Base-by-base conservation (phyloP, 305 asterid genomes). In the Solanum aculeatissimum region DNA sequence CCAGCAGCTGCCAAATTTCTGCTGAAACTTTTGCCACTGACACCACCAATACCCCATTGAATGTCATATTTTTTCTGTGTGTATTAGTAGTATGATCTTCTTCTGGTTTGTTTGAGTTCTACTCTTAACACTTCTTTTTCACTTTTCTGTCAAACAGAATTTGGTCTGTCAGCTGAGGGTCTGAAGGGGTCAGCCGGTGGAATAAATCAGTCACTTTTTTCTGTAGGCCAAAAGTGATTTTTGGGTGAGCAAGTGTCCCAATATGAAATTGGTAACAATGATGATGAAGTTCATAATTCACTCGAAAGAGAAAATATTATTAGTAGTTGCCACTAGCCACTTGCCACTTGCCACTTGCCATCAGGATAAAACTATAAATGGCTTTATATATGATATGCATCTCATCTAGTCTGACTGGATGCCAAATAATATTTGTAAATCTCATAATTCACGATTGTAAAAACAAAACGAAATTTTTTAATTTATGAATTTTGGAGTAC, bases 21-120 rank as follows among this genome's bases (percentile, higher is more conserved):
- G 91, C 92, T 75, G 92, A 91, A 19, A 82, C 11, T n/a, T 57
- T 82, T 23, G 92, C 92, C 88, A 87, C 84, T 23, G 90, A 87
- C 69, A 62, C 89, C 83, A 91, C 57, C 69, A 91, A 23, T 11
- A 74, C 88, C 32, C 85, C 40, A 91, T 89, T 91, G 85, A 91
- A 91, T 47, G 90, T 88, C 92, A 90, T 90, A 72, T 65, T 65
- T 47, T 4, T n/a, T 29, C 69, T 62, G 1, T 62, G 19, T 62
- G 32, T 9, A 2, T 35, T 18, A 4, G 27, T 16, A 18, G 14
- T 35, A 69, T 69, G 51, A n/a, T 51, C 29, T 51, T 77, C 62
- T 77, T 16, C 63, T 75, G 27, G 3, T 49, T 16, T 53, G 25
- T 51, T 16, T 27, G 21, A 75, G 11, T 51, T 77, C 45, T 75